Evolutionary conservation across 2,329 filamentous ascomycete genomes (phyloP), one percentile per base, ranked within the genome.

Genomic region (Pseudopyricularia javanii): DNA sequence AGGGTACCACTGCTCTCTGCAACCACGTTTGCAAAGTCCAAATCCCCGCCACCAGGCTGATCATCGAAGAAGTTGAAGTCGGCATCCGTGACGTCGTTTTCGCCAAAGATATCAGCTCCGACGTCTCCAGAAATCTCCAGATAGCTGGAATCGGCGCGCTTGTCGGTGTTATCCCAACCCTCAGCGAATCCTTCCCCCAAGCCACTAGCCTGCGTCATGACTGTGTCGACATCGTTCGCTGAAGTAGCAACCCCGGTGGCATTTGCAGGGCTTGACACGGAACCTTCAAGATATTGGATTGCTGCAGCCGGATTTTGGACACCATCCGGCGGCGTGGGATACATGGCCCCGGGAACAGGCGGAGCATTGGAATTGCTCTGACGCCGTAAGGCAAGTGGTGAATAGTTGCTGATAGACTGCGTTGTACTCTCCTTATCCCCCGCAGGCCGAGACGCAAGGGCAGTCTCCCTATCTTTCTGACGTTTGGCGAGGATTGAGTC

Each of bases 41-140:
- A 15, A 12, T 52, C 50, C 15, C 50, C 64, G 11, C 65, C 67
- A 2, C 64, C 70, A 3, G 76, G 72, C 26, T 76, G 68, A 56
- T 85, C 82, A 60, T 91, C 86, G 59, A 91, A 91, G 65, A 91
- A 91, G 63, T 79, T 88, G 63, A 91, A 91, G 62, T 93, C 88
- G 6, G 82, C 86, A 59, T 93, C 88, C 1, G 85, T 90, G n/a
- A 91, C 75, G 58, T 82, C 79, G 56, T 80, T 77, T n/a, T 82
- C 79, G n/a, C 76, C 82, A 66, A 88, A 88, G 58, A 85, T 78
- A 58, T 88, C 83, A 8, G 77, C 79, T 12, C 82, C 82, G 58
- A 86, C 73, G 53, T 87, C 84, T 20, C 77, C 83, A 12, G 40
- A 45, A 8, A 45, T 45, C 40, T 45, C 40, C 61, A 88, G 87